phyloP scores from a whole-genome alignment of 129 eudicot genomes.

The carrot (Daucus carota) region DNA sequence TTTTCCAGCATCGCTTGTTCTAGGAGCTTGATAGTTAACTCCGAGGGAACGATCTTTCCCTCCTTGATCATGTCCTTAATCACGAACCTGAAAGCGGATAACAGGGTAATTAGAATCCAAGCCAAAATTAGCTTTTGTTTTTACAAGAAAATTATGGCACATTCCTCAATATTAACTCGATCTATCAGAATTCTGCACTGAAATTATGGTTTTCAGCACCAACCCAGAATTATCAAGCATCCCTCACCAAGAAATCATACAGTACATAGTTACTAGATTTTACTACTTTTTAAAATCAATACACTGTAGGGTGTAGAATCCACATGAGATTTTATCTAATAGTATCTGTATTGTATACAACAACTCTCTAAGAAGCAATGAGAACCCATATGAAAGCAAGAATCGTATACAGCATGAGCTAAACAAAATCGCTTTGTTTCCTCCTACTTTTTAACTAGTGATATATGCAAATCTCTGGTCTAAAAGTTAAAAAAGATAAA shows the following conservation, averaged over 20 bases:
- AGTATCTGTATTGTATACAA: not conserved
- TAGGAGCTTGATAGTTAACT: slow-evolving; percentile 93
- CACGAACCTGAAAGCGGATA: slow-evolving; percentile 50
- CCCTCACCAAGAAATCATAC: not conserved
- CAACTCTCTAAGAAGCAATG: not conserved
- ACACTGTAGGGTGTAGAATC: not conserved
- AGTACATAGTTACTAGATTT: not conserved
- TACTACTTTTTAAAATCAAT: not conserved
- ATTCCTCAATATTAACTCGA: not conserved
- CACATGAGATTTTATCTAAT: not conserved
- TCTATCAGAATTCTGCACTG: not conserved
- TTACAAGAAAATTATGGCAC: not conserved
- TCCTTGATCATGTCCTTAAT: slow-evolving; percentile 95
- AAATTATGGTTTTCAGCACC: not conserved
- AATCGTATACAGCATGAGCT: not conserved
- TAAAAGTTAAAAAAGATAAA: slow-evolving; percentile 1
- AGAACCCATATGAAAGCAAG: not conserved
- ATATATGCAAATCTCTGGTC: not conserved
- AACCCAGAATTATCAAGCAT: not conserved
- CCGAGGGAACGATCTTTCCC: slow-evolving; percentile 94
- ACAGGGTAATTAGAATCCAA: not conserved
- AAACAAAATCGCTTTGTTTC: too few species aligned
- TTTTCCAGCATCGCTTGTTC: slow-evolving; percentile 72
- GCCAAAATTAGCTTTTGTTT: not conserved
- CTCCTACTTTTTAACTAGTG: too few species aligned